Evolutionary conservation across 106 monocot genomes (phyloP), one percentile per base, ranked within the genome.

Genomic region (Xerophyta viscosa): DNA sequence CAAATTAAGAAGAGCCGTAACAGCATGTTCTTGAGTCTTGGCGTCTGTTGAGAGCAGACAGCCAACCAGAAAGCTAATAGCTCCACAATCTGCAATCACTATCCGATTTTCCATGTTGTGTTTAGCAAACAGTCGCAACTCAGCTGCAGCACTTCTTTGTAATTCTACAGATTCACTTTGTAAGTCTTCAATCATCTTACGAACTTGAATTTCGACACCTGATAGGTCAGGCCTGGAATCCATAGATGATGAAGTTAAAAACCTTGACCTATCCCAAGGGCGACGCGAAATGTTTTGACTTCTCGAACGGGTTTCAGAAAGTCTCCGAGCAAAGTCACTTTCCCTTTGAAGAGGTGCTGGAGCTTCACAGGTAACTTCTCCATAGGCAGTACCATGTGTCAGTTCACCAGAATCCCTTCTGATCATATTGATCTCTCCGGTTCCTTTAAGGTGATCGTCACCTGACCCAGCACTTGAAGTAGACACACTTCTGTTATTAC

Each of bases 1-100:
- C 31, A 92, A 57, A 58, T 92, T 92, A 25, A 92, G 52, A 11
- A 92, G 70, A 36, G 86, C 79, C 26, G 92, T 92, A 20, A 92
- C 92, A 13, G 86, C 76, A 69, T 82, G 72, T 66, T 92, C 92
- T 66, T 92, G 91, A 33, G 68, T 52, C 29, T 52, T 56, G 48
- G 63, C 74, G 13, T 45, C 48, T 12, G 56, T 67, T 24, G 81
- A 85, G 61, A 77, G 57, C 29, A 86, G 48, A 50, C 86, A 69
- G 15, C 64, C 54, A 37, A 92, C 46, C 5, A 92, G 53, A 11
- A 82, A 67, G 20, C 50, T 20, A 28, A 92, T 77, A 28, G 78
- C 82, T 27, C 92, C 86, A 61, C 65, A 86, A 66, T 73, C 67
- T 44, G 76, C 86, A 29, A 92, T 79, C 15, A 79, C 20, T 41